Evolutionary conservation across 2,329 filamentous ascomycete genomes (phyloP), one percentile per base, ranked within the genome.

Genomic region (Plenodomus lindquistii): DNA sequence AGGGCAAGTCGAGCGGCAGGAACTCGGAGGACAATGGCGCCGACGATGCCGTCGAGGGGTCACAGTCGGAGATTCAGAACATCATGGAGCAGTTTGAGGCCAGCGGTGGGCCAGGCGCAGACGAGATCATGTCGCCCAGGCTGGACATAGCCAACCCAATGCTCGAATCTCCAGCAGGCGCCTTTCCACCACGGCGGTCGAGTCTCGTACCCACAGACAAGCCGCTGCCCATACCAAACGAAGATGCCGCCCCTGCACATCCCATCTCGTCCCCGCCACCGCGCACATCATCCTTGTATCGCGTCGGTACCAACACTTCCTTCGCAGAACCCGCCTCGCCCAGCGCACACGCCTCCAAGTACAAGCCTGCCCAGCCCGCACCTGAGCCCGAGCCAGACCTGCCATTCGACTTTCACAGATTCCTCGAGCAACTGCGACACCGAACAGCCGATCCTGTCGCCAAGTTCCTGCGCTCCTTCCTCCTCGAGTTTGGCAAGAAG

Each of bases 401-500:
- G 21, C 91, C 92, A 0, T 99, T 99, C 63, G 94, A 99, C 74
- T 99, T 99, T 63, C 94, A 99, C 73, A 85, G 94, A 15, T 99
- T 99, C 68, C 78, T 99, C 39, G 94, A 97, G 71, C 94, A 99
- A 73, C 79, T 99, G 24, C 87, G 94, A 51, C 94, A 99, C 74
- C 90, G 93, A 58, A 96, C 95, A 48, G 95, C 94, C n/a, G 95
- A 99, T 65, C 94, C 95, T 1, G 93, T 99, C 2, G 95, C 95
- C 4, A 88, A 93, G 56, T 99, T 97, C 67, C 80, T 99, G 38
- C 89, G 95, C 57, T 97, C 94, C 0, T 99, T 99, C 65, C 77
- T 99, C 22, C 85, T 85, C 40, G 95, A 99, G 71, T 99, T 99
- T 73, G 90, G 86, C 29, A 99, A 97, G 77, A 90, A 92, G 60